phyloP scores from a whole-genome alignment of 768 basidiomycete genomes.

The Holtermannia corniformis region DNA sequence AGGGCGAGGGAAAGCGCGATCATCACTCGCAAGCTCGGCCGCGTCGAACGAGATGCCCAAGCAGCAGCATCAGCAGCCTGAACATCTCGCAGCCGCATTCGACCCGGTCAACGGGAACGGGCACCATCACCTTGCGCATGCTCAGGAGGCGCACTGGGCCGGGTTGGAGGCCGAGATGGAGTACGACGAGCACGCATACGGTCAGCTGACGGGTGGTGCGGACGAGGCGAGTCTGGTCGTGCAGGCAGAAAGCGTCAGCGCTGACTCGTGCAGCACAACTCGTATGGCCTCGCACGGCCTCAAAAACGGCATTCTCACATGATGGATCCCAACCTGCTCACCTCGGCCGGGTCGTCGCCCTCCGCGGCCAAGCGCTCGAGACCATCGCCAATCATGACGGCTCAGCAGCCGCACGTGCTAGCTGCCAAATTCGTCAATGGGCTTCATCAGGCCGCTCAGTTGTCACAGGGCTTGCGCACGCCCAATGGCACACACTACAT shows the following conservation, averaged over 20 bases:
- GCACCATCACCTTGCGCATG: conserved; percentile 2
- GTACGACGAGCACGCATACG: neutral
- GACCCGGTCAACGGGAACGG: neutral
- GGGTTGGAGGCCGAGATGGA: neutral
- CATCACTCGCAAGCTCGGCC: conserved; percentile 8
- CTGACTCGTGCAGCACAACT: neutral
- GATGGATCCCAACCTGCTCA: neutral
- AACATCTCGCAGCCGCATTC: neutral
- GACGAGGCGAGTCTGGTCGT: neutral
- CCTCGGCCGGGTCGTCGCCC: neutral
- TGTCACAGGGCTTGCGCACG: neutral
- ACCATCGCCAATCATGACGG: neutral
- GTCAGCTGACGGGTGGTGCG: too few species aligned
- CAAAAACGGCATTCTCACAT: neutral
- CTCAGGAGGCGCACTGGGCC: conserved; percentile 2
- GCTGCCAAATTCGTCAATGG: neutral
- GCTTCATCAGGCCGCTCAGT: neutral
- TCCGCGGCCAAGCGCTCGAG: neutral
- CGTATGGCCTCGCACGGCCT: neutral
- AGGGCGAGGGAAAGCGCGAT: conserved; percentile 11
- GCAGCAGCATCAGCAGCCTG: neutral
- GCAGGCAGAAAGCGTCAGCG: neutral
- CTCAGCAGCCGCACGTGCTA: neutral
- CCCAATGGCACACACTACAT: neutral
- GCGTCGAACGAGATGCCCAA: neutral